These are phyloP conservation scores for Rutstroemia sp. DNA, from an alignment of 2,329 filamentous ascomycete species.

Conservation along the genomic window DNA sequence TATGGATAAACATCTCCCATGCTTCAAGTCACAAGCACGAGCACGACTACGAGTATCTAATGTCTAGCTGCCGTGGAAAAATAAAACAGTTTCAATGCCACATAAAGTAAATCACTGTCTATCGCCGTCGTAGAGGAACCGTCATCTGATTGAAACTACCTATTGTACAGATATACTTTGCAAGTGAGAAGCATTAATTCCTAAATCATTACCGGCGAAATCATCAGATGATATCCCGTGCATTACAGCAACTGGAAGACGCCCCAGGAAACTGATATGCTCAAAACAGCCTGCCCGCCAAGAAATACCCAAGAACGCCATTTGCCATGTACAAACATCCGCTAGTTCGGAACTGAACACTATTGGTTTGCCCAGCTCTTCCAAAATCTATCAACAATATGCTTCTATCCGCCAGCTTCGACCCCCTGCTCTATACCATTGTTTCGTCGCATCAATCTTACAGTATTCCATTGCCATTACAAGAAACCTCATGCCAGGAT, in stretches of 20 bases:
- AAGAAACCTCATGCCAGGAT: neutral
- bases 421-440: neutral
- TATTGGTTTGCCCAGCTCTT: neutral
- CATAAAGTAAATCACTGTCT: neutral
- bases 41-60: too few species aligned
- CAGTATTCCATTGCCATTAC: neutral
- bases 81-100: too few species aligned
- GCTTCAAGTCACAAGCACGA: too few species aligned
- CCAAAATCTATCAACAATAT: neutral
- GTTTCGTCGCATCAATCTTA: neutral
- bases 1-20: too few species aligned
- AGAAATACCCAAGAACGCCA: constrained; percentile 8
- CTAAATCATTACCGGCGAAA: constrained; percentile 9
- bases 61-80: neutral
- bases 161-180: neutral
- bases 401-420: neutral
- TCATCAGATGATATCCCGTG: constrained; percentile 5
- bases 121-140: neutral
- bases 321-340: neutral
- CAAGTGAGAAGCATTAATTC: constrained; percentile 11
- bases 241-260: neutral
- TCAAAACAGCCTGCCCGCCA: constrained; percentile 1
- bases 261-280: neutral
- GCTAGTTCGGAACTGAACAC: neutral
- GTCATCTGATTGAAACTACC: neutral